These are phyloP conservation scores for Lenwebbia sp. DNA, from an alignment of 345 rosid genomes.

Conservation along the genomic window DNA sequence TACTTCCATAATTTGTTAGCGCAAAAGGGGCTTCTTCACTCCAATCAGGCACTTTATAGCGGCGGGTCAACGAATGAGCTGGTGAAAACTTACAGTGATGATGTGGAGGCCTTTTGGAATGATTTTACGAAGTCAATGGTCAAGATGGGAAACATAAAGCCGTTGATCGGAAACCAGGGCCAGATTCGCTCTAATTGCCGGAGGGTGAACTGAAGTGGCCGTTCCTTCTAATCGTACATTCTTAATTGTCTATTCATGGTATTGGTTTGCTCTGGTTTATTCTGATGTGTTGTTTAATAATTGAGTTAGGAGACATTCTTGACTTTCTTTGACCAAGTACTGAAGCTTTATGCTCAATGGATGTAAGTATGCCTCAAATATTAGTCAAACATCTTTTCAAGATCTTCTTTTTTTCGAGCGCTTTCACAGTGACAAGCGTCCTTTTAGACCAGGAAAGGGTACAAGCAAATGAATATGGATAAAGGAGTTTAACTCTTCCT, in stretches of 20 bases:
- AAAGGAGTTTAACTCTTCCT: not conserved
- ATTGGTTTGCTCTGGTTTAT: not conserved
- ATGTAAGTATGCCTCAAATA: not conserved
- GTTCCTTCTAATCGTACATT: not conserved
- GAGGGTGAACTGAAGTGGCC: conserved; percentile 5
- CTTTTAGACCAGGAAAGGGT: not conserved
- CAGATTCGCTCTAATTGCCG: conserved; percentile 35
- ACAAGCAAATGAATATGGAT: not conserved
- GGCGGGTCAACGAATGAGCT: conserved; percentile 9
- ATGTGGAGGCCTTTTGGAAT: conserved; percentile 12
- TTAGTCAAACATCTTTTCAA: not conserved
- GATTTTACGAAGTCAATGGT: conserved; percentile 37
- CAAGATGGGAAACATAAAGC: conserved; percentile 48
- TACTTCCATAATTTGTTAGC: conserved; percentile 22
- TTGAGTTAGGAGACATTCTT: not conserved
- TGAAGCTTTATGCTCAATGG: not conserved
- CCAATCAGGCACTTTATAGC: conserved; percentile 20
- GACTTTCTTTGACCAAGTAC: not conserved
- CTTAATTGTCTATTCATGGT: not conserved
- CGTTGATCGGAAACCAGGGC: conserved; percentile 30
- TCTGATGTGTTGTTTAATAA: not conserved
- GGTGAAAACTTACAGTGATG: conserved; percentile 2
- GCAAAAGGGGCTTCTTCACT: conserved; percentile 21
- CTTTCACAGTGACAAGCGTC: not conserved
- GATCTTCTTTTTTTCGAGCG: not conserved